Evolutionary conservation across 495 filamentous ascomycete genomes (phyloP).

Genomic region (Monascus purpureus): DNA sequence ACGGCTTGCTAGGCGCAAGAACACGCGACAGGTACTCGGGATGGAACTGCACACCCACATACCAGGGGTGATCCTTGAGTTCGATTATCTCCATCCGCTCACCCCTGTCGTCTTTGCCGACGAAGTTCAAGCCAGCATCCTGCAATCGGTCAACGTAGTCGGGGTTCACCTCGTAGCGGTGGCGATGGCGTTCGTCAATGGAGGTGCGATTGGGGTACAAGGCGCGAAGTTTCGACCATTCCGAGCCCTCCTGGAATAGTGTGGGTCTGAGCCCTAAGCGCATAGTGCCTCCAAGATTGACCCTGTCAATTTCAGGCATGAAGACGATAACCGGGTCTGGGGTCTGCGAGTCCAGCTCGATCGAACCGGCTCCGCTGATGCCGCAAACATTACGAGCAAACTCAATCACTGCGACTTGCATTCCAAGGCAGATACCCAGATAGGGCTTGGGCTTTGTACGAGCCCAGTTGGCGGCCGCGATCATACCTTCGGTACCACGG

Average conservation of each 20-base stretch:
- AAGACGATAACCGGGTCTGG: constrained; percentile 58
- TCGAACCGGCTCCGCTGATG: constrained; percentile 44
- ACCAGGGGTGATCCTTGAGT: constrained; percentile 79
- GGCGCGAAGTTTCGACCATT: constrained; percentile 65
- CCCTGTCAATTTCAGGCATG: constrained; percentile 80
- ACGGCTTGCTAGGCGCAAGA: constrained; percentile 59
- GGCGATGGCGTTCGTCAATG: constrained; percentile 38
- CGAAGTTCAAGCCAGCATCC: constrained; percentile 23
- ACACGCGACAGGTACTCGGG: constrained; percentile 70
- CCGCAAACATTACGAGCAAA: constrained; percentile 61
- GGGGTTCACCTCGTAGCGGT: constrained; percentile 36
- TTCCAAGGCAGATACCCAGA: constrained; percentile 85
- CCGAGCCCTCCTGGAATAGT: constrained; percentile 59
- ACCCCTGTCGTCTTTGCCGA: constrained; percentile 72
- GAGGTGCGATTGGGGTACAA: constrained; percentile 46
- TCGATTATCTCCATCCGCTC: constrained; percentile 88
- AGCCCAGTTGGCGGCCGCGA: constrained; percentile 68
- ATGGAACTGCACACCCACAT: constrained; percentile 81
- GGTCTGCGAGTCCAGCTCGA: constrained; percentile 47
- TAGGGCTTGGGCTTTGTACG: constrained; percentile 68
- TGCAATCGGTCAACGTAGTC: constrained; percentile 19
- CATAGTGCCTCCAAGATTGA: constrained; percentile 80
- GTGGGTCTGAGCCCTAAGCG: constrained; percentile 65
- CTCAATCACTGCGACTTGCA: constrained; percentile 91
- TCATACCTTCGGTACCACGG: constrained; percentile 79